These are phyloP conservation scores for Hapsidospora chrysogenum DNA, from an alignment of 495 filamentous ascomycete genomes.

Conservation along the genomic window DNA sequence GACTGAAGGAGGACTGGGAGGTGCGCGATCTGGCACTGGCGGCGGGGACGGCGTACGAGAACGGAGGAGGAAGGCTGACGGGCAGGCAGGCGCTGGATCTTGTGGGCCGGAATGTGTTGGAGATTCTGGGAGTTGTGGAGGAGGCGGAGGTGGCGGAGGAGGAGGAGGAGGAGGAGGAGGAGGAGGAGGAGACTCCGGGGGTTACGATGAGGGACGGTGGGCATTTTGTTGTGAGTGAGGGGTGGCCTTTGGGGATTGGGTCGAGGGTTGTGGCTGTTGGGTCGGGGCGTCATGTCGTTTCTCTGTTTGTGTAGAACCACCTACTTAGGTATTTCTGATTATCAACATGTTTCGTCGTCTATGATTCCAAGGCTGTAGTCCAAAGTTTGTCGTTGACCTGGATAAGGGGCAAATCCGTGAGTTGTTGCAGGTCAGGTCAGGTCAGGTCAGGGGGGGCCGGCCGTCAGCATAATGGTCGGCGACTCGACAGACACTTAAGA, in stretches of 20 bases:
- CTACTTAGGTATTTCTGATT: no score
- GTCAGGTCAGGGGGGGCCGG: no score
- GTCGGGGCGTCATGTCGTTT: constrained; percentile 15
- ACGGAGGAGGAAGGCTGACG: constrained; percentile 20
- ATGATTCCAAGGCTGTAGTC: no score
- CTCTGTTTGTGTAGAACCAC: constrained; percentile 13
- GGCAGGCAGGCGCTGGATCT: constrained; percentile 24
- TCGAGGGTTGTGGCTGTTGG: constrained; percentile 21
- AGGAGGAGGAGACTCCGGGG: neutral
- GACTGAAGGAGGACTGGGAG: constrained; percentile 30
- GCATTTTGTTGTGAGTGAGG: constrained; percentile 28
- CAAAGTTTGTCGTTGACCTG: no score
- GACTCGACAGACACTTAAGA: no score
- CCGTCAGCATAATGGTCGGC: no score
- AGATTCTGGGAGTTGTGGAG: constrained; percentile 26
- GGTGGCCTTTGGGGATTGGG: constrained; percentile 25
- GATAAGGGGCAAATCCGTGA: no score
- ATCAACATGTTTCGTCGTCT: no score
- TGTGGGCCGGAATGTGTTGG: constrained; percentile 28
- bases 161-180: constrained; percentile 1
- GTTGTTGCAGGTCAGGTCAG: no score
- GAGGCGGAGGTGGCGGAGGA: constrained; percentile 7
- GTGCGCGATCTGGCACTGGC: constrained; percentile 27
- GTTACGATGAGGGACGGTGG: constrained; percentile 3
- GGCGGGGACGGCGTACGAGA: constrained; percentile 32